Base-by-base conservation (phyloP, 257 asterid species). In the Rehmannia glutinosa region DNA sequence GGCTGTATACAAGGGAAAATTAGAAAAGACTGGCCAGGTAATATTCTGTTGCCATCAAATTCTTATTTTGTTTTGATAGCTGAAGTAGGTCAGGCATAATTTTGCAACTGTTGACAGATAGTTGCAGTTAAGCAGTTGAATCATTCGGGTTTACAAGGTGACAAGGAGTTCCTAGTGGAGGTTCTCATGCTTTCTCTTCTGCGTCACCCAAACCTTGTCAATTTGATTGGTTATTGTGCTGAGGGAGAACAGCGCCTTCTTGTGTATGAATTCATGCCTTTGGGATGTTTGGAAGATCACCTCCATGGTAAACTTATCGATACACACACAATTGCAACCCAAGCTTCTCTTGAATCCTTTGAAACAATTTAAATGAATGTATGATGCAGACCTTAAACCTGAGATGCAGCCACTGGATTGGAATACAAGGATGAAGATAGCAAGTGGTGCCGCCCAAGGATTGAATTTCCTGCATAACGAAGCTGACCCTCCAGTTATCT, bases 181-280 rank as follows among this genome's bases (percentile, higher is more conserved):
- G 86, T 82, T 66, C 73, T 77, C 21, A 79, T 79, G 84, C 87
- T 79, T 23, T 77, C 82, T 35, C 79, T 60, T 59, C 56, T 79
- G 25, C 73, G 68, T 9, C 90, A 84, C 51, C 82, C 82, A 21
- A 81, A 84, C 74, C 80, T 84, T 13, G 85, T 84, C 41, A 61
- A 68, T 45, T 60, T 84, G 76, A 69, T 84, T 16, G 90, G 85
- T 63, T 79, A 58, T 52, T 81, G 87, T 50, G 73, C 77, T 15
- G 87, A 81, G 62, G 85, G 82, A 49, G 82, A 77, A 8, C 83
- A 70, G 16, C 81, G 87, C 54, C 83, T 79, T 68, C 75, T 84
- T 46, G 85, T 79, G 11, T 85, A 78, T 42, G 88, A 85, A 52
- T 74, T 68, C 66, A 70, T 85, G 82, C 77, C 81, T 21, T 66